Conservation (phyloP, 805 yeast species). For the Candida dajiaensis region DNA sequence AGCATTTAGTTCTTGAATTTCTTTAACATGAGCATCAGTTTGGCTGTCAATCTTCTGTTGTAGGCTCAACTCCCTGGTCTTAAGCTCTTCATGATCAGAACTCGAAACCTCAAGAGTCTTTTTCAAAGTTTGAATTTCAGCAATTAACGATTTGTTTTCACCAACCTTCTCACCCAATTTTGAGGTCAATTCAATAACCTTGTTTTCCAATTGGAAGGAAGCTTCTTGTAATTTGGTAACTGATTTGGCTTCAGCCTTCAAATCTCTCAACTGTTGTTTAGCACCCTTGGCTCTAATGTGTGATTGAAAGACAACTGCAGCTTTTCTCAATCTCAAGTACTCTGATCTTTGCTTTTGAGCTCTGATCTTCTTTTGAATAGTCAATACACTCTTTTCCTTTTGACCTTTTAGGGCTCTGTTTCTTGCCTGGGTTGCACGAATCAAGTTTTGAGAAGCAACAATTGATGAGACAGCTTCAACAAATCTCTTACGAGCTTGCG, state of each 20-base stretch:
- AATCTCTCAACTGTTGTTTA: constrained; percentile 47
- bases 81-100: constrained; percentile 45
- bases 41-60: constrained; percentile 39
- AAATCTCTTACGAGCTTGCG: constrained; percentile 37
- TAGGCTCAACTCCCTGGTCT: constrained; percentile 49
- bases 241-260: constrained; percentile 87
- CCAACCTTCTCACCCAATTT: constrained; percentile 70
- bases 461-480: constrained; percentile 26
- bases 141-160: constrained; percentile 69
- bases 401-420: constrained; percentile 41
- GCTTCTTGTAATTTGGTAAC: constrained; percentile 87
- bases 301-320: constrained; percentile 71
- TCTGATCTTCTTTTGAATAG: constrained; percentile 71
- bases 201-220: constrained; percentile 89
- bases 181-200: constrained; percentile 94
- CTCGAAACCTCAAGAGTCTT: constrained; percentile 47
- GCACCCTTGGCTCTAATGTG: constrained; percentile 76
- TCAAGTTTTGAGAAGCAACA: constrained; percentile 41
- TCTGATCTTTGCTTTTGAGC: constrained; percentile 55
- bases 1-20: constrained; percentile 43
- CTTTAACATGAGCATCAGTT: constrained; percentile 41
- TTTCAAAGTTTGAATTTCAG: constrained; percentile 50
- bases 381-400: constrained; percentile 57
- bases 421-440: constrained; percentile 51
- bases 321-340: constrained; percentile 40